Evolutionary conservation across 2,329 filamentous ascomycete genomes (phyloP).

Genomic region (Acephala macrosclerotiorum): DNA sequence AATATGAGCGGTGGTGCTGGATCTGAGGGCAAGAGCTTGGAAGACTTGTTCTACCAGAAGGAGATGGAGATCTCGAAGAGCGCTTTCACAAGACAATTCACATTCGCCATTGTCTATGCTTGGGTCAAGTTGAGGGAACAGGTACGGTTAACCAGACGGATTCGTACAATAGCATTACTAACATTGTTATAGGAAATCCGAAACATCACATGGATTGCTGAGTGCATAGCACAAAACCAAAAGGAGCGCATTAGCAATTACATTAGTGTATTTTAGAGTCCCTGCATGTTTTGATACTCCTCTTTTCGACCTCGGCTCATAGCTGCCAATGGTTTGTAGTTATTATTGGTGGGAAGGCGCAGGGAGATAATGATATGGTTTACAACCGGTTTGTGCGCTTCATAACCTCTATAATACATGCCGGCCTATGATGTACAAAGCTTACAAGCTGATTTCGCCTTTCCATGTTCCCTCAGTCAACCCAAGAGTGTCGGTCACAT

Average conservation of each 20-base stretch:
- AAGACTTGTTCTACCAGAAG: slow-evolving; percentile 99
- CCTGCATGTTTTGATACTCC: slow-evolving; percentile 26
- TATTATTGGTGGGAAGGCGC: slow-evolving; percentile 39
- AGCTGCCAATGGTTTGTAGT: slow-evolving; percentile 35
- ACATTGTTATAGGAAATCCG: slow-evolving; percentile 81
- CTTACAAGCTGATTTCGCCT: slow-evolving; percentile 81
- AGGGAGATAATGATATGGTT: slow-evolving; percentile 40
- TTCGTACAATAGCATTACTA: slow-evolving; percentile 35
- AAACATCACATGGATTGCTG: slow-evolving; percentile 99
- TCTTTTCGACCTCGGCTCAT: slow-evolving; percentile 23
- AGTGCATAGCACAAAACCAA: slow-evolving; percentile 99
- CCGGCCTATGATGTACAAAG: slow-evolving; percentile 35
- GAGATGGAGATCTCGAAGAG: slow-evolving; percentile 98
- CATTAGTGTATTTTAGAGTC: slow-evolving; percentile 87
- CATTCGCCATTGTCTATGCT: slow-evolving; percentile 91
- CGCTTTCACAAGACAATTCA: slow-evolving; percentile 96
- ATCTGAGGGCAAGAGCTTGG: slow-evolving; percentile 85
- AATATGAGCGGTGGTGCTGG: slow-evolving; percentile 86
- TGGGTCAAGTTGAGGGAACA: slow-evolving; percentile 98
- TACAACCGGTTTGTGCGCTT: slow-evolving; percentile 30
- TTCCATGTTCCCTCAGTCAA: slow-evolving; percentile 89
- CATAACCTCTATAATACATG: slow-evolving; percentile 38
- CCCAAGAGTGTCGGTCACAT: slow-evolving; percentile 84
- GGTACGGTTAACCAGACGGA: slow-evolving; percentile 61
- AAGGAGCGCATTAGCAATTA: slow-evolving; percentile 99